These are phyloP conservation scores for Corynascus novoguineensis DNA, from an alignment of 495 filamentous ascomycete genomes.

Conservation along the genomic window DNA sequence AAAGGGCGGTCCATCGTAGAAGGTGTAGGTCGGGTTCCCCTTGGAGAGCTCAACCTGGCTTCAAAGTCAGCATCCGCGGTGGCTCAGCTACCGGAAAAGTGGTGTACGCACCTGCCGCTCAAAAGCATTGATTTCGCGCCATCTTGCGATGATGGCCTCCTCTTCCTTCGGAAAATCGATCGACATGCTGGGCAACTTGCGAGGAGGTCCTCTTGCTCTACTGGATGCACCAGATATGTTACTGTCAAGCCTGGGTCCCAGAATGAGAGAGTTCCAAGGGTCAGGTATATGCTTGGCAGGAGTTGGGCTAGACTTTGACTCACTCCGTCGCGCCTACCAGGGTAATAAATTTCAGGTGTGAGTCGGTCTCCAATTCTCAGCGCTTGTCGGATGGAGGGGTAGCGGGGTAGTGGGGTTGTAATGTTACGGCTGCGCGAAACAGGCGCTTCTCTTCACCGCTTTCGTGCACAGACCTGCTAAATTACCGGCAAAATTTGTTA, in stretches of 20 bases:
- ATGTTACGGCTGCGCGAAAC: conserved; percentile 9
- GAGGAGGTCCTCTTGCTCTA: neutral
- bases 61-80: conserved; percentile 7
- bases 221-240: neutral
- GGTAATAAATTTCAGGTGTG: conserved; percentile 23
- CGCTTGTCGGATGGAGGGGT: conserved; percentile 16
- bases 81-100: neutral
- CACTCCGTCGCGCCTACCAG: conserved; percentile 7
- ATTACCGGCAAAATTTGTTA: neutral
- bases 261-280: neutral
- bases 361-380: conserved; percentile 19
- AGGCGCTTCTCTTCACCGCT: neutral
- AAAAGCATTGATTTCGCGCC: conserved; percentile 90
- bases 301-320: conserved; percentile 15
- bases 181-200: conserved; percentile 52
- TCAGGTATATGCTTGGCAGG: neutral
- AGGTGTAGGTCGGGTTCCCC: conserved; percentile 70
- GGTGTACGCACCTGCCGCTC: conserved; percentile 37
- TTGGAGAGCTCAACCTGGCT: conserved; percentile 47
- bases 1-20: conserved; percentile 69
- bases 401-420: conserved; percentile 22
- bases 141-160: conserved; percentile 70
- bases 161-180: conserved; percentile 92
- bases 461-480: neutral
- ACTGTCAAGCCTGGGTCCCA: neutral